These are phyloP conservation scores for Ceratobasidium sp. DNA, from an alignment of 1,284 basidiomycete genomes.

Conservation along the genomic window DNA sequence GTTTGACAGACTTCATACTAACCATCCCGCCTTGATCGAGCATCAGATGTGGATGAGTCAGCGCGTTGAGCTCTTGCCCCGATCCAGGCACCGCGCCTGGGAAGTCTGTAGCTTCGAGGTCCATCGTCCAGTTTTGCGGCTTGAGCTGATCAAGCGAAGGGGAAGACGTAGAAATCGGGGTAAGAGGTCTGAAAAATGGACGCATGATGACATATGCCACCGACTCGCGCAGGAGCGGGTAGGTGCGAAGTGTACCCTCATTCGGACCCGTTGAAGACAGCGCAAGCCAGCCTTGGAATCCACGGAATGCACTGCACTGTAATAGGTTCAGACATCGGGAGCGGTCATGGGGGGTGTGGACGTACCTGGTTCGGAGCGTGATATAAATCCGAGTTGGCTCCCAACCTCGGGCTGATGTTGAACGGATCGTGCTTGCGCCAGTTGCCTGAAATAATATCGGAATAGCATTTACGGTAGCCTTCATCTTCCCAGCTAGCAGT, in stretches of 20 bases:
- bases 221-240: slow-evolving; percentile 62
- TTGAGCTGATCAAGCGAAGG: slow-evolving; percentile 47
- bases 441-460: slow-evolving; percentile 57
- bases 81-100: slow-evolving; percentile 67
- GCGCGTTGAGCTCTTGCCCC: slow-evolving; percentile 66
- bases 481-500: slow-evolving; percentile 78
- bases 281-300: slow-evolving; percentile 78
- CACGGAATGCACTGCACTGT: slow-evolving; percentile 73
- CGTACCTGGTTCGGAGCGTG: slow-evolving; percentile 46
- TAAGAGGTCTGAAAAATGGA: slow-evolving; percentile 68
- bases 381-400: slow-evolving; percentile 65
- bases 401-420: slow-evolving; percentile 58
- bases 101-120: slow-evolving; percentile 64
- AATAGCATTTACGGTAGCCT: slow-evolving; percentile 63
- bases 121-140: slow-evolving; percentile 66
- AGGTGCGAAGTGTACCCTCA: slow-evolving; percentile 70
- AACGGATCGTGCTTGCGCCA: slow-evolving; percentile 69
- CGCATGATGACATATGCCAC: slow-evolving; percentile 76
- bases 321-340: slow-evolving; percentile 45
- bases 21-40: slow-evolving; percentile 58
- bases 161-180: slow-evolving; percentile 21
- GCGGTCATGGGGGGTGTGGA: neutral
- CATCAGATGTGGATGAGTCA: slow-evolving; percentile 73
- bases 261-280: slow-evolving; percentile 60
- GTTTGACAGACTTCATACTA: slow-evolving; percentile 54